Percentiles rank a stretch among this genome's conserved stretches.
Evolutionary conservation across 176 grass and related monocot genomes (phyloP).

Genomic region (Aegilops longissima): DNA sequence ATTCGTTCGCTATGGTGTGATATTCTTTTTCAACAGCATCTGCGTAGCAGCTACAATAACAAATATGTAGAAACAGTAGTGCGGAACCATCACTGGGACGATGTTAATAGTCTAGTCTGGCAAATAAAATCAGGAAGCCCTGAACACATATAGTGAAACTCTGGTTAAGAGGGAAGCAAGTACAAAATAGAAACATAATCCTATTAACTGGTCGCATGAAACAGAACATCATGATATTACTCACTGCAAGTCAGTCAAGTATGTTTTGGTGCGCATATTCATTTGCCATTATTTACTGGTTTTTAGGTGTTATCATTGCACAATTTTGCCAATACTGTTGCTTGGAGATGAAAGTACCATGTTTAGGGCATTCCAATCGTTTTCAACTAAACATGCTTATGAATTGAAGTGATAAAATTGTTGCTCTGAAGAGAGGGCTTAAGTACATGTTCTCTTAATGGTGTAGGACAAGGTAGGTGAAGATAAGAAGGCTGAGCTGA

Average conservation of each 20-base stretch:
- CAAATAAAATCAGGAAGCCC: neutral
- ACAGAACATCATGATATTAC: neutral
- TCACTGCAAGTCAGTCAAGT: neutral
- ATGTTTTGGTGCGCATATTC: neutral
- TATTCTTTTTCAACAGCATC: neutral
- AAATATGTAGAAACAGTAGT: neutral
- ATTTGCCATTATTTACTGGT: neutral
- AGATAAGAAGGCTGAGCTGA: constrained; percentile 14
- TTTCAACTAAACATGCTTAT: neutral
- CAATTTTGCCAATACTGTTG: neutral
- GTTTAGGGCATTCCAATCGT: neutral
- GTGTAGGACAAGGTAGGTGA: neutral
- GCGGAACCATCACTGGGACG: neutral
- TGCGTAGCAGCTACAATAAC: neutral
- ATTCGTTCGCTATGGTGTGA: neutral
- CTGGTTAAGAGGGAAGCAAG: neutral
- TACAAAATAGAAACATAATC: neutral
- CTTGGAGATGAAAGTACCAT: neutral
- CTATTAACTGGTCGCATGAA: neutral
- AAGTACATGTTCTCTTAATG: neutral
- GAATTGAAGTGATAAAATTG: neutral
- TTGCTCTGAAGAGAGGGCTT: neutral
- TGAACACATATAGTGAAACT: neutral
- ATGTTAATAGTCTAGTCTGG: neutral
- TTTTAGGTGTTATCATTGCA: neutral